phyloP scores from a whole-genome alignment of 768 basidiomycete genomes.

The Artomyces pyxidatus region DNA sequence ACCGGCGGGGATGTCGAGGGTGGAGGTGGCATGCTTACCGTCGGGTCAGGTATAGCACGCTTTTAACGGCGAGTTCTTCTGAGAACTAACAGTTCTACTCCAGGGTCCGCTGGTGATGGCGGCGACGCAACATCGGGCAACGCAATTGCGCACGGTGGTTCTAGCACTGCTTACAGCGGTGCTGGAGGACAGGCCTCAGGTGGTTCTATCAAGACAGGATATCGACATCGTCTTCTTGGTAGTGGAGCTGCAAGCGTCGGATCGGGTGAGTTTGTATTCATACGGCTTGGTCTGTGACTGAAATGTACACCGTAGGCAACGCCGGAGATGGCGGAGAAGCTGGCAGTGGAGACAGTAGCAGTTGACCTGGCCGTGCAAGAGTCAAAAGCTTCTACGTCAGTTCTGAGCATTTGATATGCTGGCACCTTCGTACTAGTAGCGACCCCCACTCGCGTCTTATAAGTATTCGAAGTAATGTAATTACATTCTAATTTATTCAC shows the following conservation, averaged over 20 bases:
- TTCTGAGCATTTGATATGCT: background rate
- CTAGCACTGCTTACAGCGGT: slow-evolving; percentile 21
- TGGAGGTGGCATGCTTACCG: background rate
- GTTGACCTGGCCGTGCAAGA: slow-evolving; percentile 2
- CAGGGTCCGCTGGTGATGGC: slow-evolving; percentile 16
- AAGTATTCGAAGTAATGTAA: background rate
- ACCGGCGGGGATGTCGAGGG: background rate
- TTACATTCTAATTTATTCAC: background rate
- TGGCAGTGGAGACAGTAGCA: slow-evolving; percentile 4
- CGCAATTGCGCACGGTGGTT: slow-evolving; percentile 16
- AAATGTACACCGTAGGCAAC: background rate
- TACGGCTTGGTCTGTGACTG: background rate
- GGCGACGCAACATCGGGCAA: slow-evolving; percentile 22
- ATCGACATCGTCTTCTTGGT: slow-evolving; percentile 13
- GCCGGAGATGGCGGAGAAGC: slow-evolving; percentile 10
- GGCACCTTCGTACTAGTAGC: background rate
- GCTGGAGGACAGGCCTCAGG: slow-evolving; percentile 22
- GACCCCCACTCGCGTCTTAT: background rate
- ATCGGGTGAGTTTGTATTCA: slow-evolving; percentile 19
- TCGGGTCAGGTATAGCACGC: background rate
- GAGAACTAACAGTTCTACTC: background rate
- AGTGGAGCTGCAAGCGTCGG: slow-evolving; percentile 19
- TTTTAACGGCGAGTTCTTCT: background rate
- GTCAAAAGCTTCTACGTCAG: background rate
- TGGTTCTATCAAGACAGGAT: slow-evolving; percentile 16